Evolutionary conservation across 208 protist species (phyloP).

Genomic region (Trypanosoma scelopori): DNA sequence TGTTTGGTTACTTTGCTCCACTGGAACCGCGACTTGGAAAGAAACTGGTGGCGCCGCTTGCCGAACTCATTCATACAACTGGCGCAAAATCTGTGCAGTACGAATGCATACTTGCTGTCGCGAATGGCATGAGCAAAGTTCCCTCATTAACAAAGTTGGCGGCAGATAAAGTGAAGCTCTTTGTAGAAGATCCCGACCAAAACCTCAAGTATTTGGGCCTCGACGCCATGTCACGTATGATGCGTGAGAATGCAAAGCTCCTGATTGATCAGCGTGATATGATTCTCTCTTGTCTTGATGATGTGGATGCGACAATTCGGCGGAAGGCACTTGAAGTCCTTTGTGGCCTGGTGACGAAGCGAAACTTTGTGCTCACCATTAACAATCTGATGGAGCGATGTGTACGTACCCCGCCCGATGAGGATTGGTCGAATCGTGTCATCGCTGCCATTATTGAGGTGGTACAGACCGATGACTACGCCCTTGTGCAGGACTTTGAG

Average conservation of each 20-base stretch:
- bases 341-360: slow-evolving; percentile 88
- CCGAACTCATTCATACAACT: slow-evolving; percentile 95
- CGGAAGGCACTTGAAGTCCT: slow-evolving; percentile 93
- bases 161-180: slow-evolving; percentile 92
- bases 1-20: slow-evolving; percentile 96
- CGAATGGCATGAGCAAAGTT: slow-evolving; percentile 86
- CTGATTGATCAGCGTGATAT: slow-evolving; percentile 90
- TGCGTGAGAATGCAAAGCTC: slow-evolving; percentile 91
- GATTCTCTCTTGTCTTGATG: slow-evolving; percentile 93
- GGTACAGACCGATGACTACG: slow-evolving; percentile 83
- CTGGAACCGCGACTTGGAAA: slow-evolving; percentile 97
- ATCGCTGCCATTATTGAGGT: slow-evolving; percentile 87
- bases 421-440: slow-evolving; percentile 92
- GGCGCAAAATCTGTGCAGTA: slow-evolving; percentile 96
- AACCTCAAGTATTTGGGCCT: slow-evolving; percentile 99
- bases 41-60: slow-evolving; percentile 97
- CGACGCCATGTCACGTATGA: slow-evolving; percentile 91
- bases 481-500: slow-evolving; percentile 95
- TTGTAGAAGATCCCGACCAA: slow-evolving; percentile 97
- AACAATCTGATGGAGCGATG: slow-evolving; percentile 72
- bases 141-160: slow-evolving; percentile 87
- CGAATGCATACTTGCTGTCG: slow-evolving; percentile 96
- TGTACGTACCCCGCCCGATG: slow-evolving; percentile 64
- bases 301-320: slow-evolving; percentile 96
- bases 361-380: slow-evolving; percentile 89